Base-by-base conservation (phyloP, 1,284 basidiomycete species). In the Cutaneotrichosporon mucoides region DNA sequence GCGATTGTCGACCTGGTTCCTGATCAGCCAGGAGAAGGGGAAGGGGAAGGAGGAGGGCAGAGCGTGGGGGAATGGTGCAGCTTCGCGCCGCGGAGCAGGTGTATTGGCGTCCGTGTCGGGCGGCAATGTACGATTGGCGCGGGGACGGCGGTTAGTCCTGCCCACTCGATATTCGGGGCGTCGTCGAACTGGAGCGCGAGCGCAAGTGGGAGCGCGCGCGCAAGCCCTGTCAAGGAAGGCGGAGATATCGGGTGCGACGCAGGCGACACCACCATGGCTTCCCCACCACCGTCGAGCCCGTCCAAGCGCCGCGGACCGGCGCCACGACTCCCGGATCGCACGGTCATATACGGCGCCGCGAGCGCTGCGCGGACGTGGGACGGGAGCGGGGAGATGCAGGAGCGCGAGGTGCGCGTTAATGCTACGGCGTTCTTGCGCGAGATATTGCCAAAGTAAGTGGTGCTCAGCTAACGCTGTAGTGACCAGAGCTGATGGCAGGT, bases 381-480 rank as follows among this genome's bases (percentile, higher is more conserved):
- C 68, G 91, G 90, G 5, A 83, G 88, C 64, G 92, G 91, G 2
- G 86, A 87, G 65, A 81, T 86, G 1, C 91, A 94, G 72, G 92
- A 92, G 70, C 83, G 83, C 43, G 91, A 90, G 67, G 75, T 96
- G 57, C 82, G 92, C 35, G 37, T 84, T 42, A 97, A 96, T 73
- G 92, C 97, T 69, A 85, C 87, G 4, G 91, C 94, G 65, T 97
- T 95, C 76, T 80, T 98, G 48, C 81, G 86, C 48, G 92, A 96
- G 71, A 90, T 92, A 84, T 71, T 93, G 51, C 91, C 90, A 54
- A 93, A 92, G 81, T 92, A 49, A 60, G 74, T 64, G 24, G 24
- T 24, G 24, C 3, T 24, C 24, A 24, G 24, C 24, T n/a, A n/a
- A n/a, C n/a, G n/a, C n/a, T n/a, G n/a, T n/a, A n/a, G n/a, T n/a